phyloP scores from a whole-genome alignment of 306 rosid species.

The Cucurbita argyrosperma region DNA sequence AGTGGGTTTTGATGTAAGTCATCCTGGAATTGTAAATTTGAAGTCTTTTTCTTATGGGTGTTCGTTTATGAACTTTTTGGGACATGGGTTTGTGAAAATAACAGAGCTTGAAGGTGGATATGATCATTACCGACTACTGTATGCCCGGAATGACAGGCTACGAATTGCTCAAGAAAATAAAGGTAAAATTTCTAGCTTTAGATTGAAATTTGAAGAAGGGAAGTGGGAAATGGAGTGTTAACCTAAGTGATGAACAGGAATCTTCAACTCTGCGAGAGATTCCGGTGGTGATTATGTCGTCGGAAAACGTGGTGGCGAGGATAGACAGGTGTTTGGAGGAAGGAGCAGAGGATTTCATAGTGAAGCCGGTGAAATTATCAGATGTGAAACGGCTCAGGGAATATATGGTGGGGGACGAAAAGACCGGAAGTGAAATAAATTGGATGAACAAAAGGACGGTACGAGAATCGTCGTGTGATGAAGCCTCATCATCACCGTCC shows the following conservation, averaged over 20 bases:
- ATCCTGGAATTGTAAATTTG: background rate
- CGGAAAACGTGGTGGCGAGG: conserved; percentile 84
- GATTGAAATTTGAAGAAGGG: no score
- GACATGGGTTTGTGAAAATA: background rate
- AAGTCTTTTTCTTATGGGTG: background rate
- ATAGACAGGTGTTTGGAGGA: conserved; percentile 90
- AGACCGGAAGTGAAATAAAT: conserved; percentile 3
- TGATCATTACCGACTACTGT: conserved; percentile 89
- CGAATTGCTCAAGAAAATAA: conserved; percentile 80
- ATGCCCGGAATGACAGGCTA: conserved; percentile 99
- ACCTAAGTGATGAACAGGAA: conserved; percentile 29
- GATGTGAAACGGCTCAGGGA: conserved; percentile 66
- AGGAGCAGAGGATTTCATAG: conserved; percentile 95
- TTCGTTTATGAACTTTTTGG: background rate
- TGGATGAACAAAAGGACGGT: conserved; percentile 57
- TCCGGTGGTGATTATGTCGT: conserved; percentile 96
- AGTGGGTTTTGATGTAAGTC: conserved; percentile 44
- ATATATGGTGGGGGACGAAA: conserved; percentile 37
- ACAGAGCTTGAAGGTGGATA: conserved; percentile 73
- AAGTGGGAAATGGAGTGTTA: background rate
- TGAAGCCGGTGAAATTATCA: conserved; percentile 83
- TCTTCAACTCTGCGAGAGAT: conserved; percentile 57
- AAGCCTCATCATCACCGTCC: conserved; percentile 43
- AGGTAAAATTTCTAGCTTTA: conserved; percentile 20
- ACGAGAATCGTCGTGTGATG: conserved; percentile 32